Percentiles rank a stretch among this genome's conserved stretches.
Conservation (phyloP, 257 asterid species). For the Vinca minor region DNA sequence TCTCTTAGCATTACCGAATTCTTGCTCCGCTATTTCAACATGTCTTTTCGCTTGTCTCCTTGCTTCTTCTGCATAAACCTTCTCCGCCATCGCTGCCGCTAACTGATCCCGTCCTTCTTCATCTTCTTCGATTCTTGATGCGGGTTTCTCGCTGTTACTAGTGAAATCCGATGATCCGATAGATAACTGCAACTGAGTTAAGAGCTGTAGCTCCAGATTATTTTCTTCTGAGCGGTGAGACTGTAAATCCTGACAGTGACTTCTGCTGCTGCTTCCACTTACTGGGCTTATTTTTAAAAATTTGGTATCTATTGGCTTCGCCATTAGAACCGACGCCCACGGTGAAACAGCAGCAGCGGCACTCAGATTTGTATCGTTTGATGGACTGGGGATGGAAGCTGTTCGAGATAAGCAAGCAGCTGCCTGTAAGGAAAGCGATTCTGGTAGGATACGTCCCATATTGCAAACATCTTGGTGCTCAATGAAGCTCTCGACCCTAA, state of each 20-base stretch:
- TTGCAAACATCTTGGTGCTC: constrained; percentile 51
- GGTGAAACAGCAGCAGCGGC: constrained; percentile 20
- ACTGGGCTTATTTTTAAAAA: not conserved
- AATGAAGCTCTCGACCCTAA: constrained; percentile 50
- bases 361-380: constrained; percentile 34
- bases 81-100: constrained; percentile 52
- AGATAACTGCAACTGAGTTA: constrained; percentile 33
- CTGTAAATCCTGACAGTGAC: not conserved
- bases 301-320: constrained; percentile 14
- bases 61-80: constrained; percentile 63
- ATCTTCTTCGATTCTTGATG: constrained; percentile 3
- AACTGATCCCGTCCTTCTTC: constrained; percentile 40
- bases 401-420: constrained; percentile 32
- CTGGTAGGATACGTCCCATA: constrained; percentile 31
- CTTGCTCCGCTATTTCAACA: constrained; percentile 66
- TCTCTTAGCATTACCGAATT: constrained; percentile 61
- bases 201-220: constrained; percentile 39
- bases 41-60: constrained; percentile 56
- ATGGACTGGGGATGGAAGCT: constrained; percentile 40
- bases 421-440: constrained; percentile 24
- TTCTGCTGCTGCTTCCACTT: not conserved
- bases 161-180: constrained; percentile 34
- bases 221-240: constrained; percentile 1
- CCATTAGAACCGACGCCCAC: constrained; percentile 20
- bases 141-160: constrained; percentile 3